These are phyloP conservation scores for Madurella fahalii DNA, from an alignment of 2,329 filamentous ascomycete genomes.

Conservation along the genomic window DNA sequence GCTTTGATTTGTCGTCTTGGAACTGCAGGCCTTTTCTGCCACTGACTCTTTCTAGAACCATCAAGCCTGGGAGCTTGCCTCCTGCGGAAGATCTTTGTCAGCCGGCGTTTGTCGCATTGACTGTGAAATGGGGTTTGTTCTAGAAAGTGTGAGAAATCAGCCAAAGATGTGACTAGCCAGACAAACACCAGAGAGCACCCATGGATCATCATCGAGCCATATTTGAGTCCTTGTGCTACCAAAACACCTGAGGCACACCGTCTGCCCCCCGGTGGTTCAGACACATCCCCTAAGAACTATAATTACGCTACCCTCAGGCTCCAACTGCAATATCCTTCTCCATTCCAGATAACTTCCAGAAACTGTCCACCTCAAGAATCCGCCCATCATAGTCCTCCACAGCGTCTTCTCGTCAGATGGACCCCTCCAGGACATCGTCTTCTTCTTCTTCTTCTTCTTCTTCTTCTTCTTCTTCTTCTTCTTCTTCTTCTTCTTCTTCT, in stretches of 20 bases:
- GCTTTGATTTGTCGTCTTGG: background rate
- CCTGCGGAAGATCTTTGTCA: background rate
- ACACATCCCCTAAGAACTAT: background rate
- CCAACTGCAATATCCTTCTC: too few species aligned
- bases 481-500: too few species aligned
- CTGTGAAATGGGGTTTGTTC: background rate
- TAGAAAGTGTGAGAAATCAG: background rate
- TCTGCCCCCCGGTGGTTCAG: background rate
- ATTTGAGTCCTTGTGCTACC: background rate
- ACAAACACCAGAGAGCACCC: background rate
- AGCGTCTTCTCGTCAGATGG: too few species aligned
- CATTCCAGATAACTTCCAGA: too few species aligned
- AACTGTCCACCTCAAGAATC: too few species aligned
- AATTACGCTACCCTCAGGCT: too few species aligned
- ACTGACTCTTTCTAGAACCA: background rate
- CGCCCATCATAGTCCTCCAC: too few species aligned
- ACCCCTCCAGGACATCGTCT: too few species aligned
- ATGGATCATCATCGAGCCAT: background rate
- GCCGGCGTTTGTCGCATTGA: background rate
- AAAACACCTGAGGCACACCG: background rate
- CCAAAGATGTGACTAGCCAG: background rate
- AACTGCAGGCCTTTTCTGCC: background rate
- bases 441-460: too few species aligned
- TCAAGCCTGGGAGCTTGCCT: background rate
- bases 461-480: too few species aligned